Percentiles rank a stretch among this genome's conserved stretches.
These are phyloP conservation scores for Pogostemon cablin DNA, from an alignment of 257 asterid species.

Conservation along the genomic window DNA sequence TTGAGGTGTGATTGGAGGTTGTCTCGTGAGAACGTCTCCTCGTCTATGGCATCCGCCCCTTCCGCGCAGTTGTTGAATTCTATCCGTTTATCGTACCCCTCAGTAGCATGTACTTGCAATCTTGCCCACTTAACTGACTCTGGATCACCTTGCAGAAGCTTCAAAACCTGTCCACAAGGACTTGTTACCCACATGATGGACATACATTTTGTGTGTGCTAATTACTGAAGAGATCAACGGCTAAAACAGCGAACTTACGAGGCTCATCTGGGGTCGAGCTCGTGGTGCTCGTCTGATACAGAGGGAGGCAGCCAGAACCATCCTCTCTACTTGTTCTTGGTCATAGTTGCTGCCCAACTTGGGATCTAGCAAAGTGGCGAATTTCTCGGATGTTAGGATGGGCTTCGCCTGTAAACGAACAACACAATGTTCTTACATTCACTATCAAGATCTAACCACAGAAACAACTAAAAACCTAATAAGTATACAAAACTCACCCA, in stretches of 20 bases:
- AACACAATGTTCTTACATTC: neutral
- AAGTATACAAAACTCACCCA: constrained; percentile 68
- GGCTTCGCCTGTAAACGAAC: constrained; percentile 75
- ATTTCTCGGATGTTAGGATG: constrained; percentile 60
- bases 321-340: constrained; percentile 70
- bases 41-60: constrained; percentile 62
- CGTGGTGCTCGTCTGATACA: constrained; percentile 85
- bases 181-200: neutral
- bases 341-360: constrained; percentile 58
- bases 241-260: constrained; percentile 49
- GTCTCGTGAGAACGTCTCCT: constrained; percentile 62
- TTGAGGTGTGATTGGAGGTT: constrained; percentile 75
- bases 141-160: constrained; percentile 80
- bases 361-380: constrained; percentile 64
- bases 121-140: constrained; percentile 76
- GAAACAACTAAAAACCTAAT: neutral
- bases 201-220: no score
- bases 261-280: constrained; percentile 91
- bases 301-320: constrained; percentile 86
- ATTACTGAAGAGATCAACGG: no score
- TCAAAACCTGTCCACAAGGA: constrained; percentile 49
- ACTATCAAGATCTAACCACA: neutral
- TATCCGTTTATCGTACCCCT: constrained; percentile 37
- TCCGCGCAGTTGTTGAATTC: constrained; percentile 46
- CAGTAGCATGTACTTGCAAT: constrained; percentile 61